Evolutionary conservation across 768 basidiomycete species (phyloP).

Genomic region (Leccinum fibrillosum): DNA sequence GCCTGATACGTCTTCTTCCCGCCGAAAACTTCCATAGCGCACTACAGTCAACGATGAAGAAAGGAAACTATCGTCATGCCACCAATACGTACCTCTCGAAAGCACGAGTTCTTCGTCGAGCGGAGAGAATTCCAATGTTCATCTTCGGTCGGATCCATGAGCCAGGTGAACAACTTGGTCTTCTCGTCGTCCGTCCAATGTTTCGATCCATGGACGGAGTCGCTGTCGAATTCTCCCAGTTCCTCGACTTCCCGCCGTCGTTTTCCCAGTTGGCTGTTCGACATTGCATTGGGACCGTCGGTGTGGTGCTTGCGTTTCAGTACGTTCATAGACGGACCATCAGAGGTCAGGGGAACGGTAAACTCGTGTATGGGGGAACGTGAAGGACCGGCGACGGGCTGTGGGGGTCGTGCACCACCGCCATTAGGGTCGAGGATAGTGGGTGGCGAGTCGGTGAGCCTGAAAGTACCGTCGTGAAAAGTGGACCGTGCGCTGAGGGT

Average conservation of each 20-base stretch:
- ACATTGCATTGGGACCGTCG: slow-evolving; percentile 27
- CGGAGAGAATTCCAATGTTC: slow-evolving; percentile 77
- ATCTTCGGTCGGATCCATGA: slow-evolving; percentile 68
- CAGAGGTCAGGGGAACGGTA: slow-evolving; percentile 28
- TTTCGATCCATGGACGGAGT: slow-evolving; percentile 61
- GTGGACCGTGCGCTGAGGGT: slow-evolving; percentile 31
- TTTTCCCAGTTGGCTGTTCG: slow-evolving; percentile 27
- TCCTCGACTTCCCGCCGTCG: slow-evolving; percentile 32
- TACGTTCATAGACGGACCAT: slow-evolving; percentile 18
- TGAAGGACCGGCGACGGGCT: slow-evolving; percentile 28
- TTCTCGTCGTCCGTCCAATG: slow-evolving; percentile 88
- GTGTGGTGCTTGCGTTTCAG: slow-evolving; percentile 50
- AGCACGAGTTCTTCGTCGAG: slow-evolving; percentile 78
- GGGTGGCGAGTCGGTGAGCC: slow-evolving; percentile 32
- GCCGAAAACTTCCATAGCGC: slow-evolving; percentile 66
- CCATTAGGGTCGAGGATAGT: slow-evolving; percentile 29
- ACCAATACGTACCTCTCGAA: slow-evolving; percentile 57
- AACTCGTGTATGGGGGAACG: slow-evolving; percentile 34
- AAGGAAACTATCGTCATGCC: neutral
- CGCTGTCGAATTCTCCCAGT: slow-evolving; percentile 26
- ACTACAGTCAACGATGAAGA: slow-evolving; percentile 39
- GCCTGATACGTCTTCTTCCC: slow-evolving; percentile 81
- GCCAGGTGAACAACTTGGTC: slow-evolving; percentile 72
- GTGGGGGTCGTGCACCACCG: slow-evolving; percentile 20
- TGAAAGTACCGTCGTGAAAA: slow-evolving; percentile 30